These are phyloP conservation scores for Tricholoma sp. DNA, from an alignment of 768 basidiomycete species.

Conservation along the genomic window DNA sequence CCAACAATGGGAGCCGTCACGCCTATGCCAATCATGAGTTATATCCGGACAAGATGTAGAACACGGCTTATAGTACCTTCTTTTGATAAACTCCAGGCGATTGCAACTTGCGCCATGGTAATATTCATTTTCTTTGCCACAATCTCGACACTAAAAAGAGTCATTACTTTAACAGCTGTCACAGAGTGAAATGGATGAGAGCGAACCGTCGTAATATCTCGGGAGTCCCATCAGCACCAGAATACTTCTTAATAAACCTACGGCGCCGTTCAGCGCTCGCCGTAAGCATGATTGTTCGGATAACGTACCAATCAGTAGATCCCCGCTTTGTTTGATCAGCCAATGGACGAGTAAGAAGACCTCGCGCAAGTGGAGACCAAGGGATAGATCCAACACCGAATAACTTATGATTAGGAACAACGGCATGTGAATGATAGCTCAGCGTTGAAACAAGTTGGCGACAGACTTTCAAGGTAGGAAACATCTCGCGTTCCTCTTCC, in stretches of 20 bases:
- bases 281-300: background rate
- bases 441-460: background rate
- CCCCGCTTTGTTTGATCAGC: slow-evolving; percentile 34
- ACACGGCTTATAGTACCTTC: slow-evolving; percentile 20
- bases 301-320: slow-evolving; percentile 28
- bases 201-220: slow-evolving; percentile 36
- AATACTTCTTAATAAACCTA: slow-evolving; percentile 20
- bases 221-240: slow-evolving; percentile 18
- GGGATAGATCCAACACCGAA: slow-evolving; percentile 53
- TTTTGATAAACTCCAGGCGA: slow-evolving; percentile 47
- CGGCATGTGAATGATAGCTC: background rate
- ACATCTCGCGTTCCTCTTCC: slow-evolving; percentile 64
- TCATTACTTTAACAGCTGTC: background rate
- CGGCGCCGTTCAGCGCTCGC: background rate
- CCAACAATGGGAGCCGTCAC: slow-evolving; percentile 60
- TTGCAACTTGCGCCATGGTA: slow-evolving; percentile 53
- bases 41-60: background rate
- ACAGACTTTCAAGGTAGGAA: slow-evolving; percentile 48
- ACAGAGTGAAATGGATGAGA: background rate
- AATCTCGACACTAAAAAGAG: slow-evolving; percentile 25
- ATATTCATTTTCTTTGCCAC: slow-evolving; percentile 46
- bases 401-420: slow-evolving; percentile 23
- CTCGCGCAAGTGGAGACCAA: slow-evolving; percentile 54
- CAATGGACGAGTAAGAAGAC: slow-evolving; percentile 39
- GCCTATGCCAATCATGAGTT: slow-evolving; percentile 13